Evolutionary conservation across 2,329 filamentous ascomycete species (phyloP).

Genomic region (Trichoderma atroviride): DNA sequence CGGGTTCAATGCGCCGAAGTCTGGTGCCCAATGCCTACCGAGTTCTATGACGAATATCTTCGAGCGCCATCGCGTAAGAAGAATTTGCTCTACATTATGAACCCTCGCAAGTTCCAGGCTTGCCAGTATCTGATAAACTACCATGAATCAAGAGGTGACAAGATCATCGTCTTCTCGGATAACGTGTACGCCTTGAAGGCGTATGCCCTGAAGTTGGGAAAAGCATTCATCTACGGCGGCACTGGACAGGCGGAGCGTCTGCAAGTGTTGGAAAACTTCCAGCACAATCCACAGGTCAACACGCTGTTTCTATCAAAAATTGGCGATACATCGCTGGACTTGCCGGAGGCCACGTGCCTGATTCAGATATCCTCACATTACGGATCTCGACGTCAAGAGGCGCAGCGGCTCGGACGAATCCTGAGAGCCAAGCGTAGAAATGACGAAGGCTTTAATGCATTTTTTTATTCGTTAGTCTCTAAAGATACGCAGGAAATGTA

Average conservation of each 20-base stretch:
- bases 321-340: slow-evolving; percentile 94
- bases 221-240: slow-evolving; percentile 88
- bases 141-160: slow-evolving; percentile 91
- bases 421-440: slow-evolving; percentile 93
- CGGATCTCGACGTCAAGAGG: slow-evolving; percentile 93
- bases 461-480: slow-evolving; percentile 96
- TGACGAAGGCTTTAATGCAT: slow-evolving; percentile 98
- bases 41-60: slow-evolving; percentile 96
- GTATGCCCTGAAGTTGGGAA: slow-evolving; percentile 81
- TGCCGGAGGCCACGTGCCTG: slow-evolving; percentile 93
- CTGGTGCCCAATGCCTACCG: slow-evolving; percentile 98
- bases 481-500: slow-evolving; percentile 99
- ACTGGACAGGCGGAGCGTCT: slow-evolving; percentile 86
- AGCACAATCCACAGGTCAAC: slow-evolving; percentile 85
- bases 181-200: slow-evolving; percentile 90
- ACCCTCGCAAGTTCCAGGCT: slow-evolving; percentile 93
- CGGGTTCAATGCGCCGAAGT: slow-evolving; percentile 97
- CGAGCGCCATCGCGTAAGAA: slow-evolving; percentile 59
- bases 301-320: slow-evolving; percentile 97
- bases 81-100: slow-evolving; percentile 84
- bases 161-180: slow-evolving; percentile 97
- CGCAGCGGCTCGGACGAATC: slow-evolving; percentile 89
- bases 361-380: slow-evolving; percentile 99
- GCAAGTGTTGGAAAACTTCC: slow-evolving; percentile 88
- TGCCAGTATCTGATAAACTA: slow-evolving; percentile 99